Percentiles rank a stretch among this genome's conserved stretches.
phyloP scores from a whole-genome alignment of 768 basidiomycete species.

The Hericium coralloides region DNA sequence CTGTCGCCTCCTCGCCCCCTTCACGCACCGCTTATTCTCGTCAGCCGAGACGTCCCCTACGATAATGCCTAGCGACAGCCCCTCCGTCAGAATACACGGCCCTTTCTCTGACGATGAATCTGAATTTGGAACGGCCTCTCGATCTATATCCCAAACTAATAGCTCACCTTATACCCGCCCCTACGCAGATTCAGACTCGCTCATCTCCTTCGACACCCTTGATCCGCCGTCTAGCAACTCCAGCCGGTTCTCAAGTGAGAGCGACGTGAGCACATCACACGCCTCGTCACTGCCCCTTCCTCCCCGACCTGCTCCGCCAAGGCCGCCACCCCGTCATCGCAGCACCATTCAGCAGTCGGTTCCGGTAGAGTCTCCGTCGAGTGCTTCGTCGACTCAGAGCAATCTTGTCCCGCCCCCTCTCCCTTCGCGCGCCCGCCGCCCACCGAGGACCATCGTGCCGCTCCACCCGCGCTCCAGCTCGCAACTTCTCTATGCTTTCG shows the following conservation, averaged over 20 bases:
- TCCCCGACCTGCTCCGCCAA: not conserved
- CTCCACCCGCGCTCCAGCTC: not conserved
- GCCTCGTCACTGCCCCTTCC: not conserved
- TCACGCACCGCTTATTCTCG: not conserved
- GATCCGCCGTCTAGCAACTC: constrained; percentile 25
- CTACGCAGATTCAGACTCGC: not conserved
- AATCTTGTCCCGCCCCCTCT: constrained; percentile 9
- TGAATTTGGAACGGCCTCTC: not conserved
- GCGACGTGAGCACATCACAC: constrained; percentile 16
- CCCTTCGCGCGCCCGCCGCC: constrained; percentile 7
- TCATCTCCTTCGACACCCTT: constrained; percentile 4
- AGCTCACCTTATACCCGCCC: not conserved
- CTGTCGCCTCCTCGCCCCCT: not conserved
- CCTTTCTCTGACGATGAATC: constrained; percentile 2
- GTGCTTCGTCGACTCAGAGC: not conserved
- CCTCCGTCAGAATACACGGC: not conserved
- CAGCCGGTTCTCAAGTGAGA: constrained; percentile 32
- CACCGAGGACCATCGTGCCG: not conserved
- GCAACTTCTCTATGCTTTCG: constrained; percentile 4
- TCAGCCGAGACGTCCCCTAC: not conserved
- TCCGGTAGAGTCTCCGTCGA: not conserved
- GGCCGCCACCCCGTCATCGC: not conserved
- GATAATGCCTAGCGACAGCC: not conserved
- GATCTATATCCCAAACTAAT: not conserved
- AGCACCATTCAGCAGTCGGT: not conserved